A percentile compares a stretch with the other conserved stretches of the same genome.
Evolutionary conservation across 1,284 basidiomycete species (phyloP).

Genomic region (Mycena citricolor): DNA sequence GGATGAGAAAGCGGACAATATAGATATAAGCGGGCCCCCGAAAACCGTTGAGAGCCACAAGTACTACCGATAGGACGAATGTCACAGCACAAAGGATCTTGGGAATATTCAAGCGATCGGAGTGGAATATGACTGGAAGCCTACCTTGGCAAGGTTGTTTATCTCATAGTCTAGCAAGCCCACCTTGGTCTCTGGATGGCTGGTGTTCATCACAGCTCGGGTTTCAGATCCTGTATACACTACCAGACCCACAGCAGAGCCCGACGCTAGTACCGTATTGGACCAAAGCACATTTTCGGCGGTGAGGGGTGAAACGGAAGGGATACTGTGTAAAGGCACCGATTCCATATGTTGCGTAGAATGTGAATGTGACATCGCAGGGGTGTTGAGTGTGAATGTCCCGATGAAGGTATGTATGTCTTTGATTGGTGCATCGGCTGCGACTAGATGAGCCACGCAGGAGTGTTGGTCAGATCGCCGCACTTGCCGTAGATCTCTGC

Average conservation of each 20-base stretch:
- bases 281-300: constrained; percentile 97
- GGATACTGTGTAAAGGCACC: constrained; percentile 54
- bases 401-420: constrained; percentile 97
- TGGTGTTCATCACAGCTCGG: constrained; percentile 98
- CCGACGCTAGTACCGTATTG: constrained; percentile 96
- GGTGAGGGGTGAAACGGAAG: constrained; percentile 76
- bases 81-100: constrained; percentile 95
- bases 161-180: constrained; percentile 94
- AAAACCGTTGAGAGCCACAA: constrained; percentile 97
- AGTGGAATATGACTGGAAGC: constrained; percentile 15
- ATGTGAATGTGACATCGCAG: constrained; percentile 40
- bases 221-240: constrained; percentile 96
- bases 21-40: constrained; percentile 96
- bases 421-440: constrained; percentile 93
- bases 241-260: constrained; percentile 89
- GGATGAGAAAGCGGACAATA: constrained; percentile 93
- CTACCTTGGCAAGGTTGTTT: constrained; percentile 91
- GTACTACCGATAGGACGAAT: constrained; percentile 85
- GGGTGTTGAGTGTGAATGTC: constrained; percentile 78
- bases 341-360: constrained; percentile 42
- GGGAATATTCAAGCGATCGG: constrained; percentile 10
- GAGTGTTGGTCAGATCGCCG: constrained; percentile 1
- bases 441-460: constrained; percentile 11
- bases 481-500: constrained; percentile 81
- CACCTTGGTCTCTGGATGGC: constrained; percentile 93